These are phyloP conservation scores for Hypoxylon sp. DNA, from an alignment of 2,329 filamentous ascomycete species.

Conservation along the genomic window DNA sequence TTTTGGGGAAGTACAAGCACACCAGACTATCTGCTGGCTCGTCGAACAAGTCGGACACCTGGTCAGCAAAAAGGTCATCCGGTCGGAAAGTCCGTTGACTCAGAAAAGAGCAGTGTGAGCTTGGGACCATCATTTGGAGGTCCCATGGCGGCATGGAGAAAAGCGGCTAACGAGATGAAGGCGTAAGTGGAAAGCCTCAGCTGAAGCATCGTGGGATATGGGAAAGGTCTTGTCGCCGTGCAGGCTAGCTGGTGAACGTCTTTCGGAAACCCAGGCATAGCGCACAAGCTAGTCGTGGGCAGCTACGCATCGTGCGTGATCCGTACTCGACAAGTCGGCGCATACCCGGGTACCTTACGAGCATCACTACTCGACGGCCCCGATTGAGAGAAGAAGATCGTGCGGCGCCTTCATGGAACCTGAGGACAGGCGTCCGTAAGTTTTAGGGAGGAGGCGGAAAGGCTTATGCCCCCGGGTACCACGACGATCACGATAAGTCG, in stretches of 20 bases:
- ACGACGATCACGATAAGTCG: not conserved
- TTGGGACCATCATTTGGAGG: constrained; percentile 24
- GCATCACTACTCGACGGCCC: constrained; percentile 12
- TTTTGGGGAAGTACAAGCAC: constrained; percentile 43
- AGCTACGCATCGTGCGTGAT: constrained; percentile 49
- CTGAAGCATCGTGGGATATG: constrained; percentile 36
- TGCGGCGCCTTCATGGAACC: not conserved
- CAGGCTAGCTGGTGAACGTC: constrained; percentile 38
- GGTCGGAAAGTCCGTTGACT: constrained; percentile 35
- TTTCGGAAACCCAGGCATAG: constrained; percentile 47
- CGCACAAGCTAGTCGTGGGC: constrained; percentile 52
- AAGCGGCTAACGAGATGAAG: constrained; percentile 47
- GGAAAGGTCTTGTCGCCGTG: constrained; percentile 43
- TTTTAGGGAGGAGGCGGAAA: too few species aligned
- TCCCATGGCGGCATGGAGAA: constrained; percentile 44
- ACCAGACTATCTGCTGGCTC: constrained; percentile 45
- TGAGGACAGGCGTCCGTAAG: too few species aligned
- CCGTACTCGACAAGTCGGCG: constrained; percentile 44
- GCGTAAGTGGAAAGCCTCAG: constrained; percentile 44
- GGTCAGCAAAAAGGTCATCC: constrained; percentile 42
- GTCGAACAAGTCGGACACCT: constrained; percentile 42
- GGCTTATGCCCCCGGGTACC: too few species aligned
- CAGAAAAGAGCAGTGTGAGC: constrained; percentile 45
- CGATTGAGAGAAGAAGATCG: constrained; percentile 10
- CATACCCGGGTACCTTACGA: constrained; percentile 47